Evolutionary conservation across 1,284 basidiomycete species (phyloP), one percentile per base, ranked within the genome.

Genomic region (Pseudozyma thailandica): DNA sequence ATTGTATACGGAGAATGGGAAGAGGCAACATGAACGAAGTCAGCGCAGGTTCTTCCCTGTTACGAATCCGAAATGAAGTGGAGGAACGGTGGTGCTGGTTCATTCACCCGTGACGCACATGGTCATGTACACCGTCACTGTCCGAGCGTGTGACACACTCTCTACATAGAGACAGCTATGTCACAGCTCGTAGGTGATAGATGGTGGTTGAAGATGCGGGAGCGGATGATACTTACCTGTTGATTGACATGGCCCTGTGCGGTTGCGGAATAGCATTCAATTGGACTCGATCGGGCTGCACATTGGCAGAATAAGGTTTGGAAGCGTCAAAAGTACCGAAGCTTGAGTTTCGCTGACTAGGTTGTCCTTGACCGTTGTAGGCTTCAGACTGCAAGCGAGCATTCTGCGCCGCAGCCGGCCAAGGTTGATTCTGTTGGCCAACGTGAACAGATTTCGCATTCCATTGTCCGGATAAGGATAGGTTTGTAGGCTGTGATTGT

Each of bases 281-380:
- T 13, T 44, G 27, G 10, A 27, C 18, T 18, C 12, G 25, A 21
- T 26, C 50, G n/a, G 49, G 41, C 41, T 63, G 61, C 61, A 52
- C 46, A 37, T 42, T 42, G 15, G 13, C 33, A 21, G 53, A 35
- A 56, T 52, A 56, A 56, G 54, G 54, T 49, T 57, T 52, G 45
- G 21, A 33, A 6, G 30, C 20, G 35, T 65, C 50, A 55, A 54
- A 65, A 8, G 63, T 50, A 33, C 51, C 55, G 3, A 44, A 50
- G n/a, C 26, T 33, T 21, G 53, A 18, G 23, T 41, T 49, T 25
- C 39, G 43, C 35, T 27, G n/a, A n/a, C 38, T 41, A 23, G 23
- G 10, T 6, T 41, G 39, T 10, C 16, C 39, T 23, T 21, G 20
- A 7, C 39, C 20, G 9, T 41, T 33, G 31, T 33, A 16, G 7